Percentiles rank a stretch among this genome's conserved stretches.
Evolutionary conservation across 192 early-diverging fungal species (phyloP).

Genomic region (Chytriomyces sp.): DNA sequence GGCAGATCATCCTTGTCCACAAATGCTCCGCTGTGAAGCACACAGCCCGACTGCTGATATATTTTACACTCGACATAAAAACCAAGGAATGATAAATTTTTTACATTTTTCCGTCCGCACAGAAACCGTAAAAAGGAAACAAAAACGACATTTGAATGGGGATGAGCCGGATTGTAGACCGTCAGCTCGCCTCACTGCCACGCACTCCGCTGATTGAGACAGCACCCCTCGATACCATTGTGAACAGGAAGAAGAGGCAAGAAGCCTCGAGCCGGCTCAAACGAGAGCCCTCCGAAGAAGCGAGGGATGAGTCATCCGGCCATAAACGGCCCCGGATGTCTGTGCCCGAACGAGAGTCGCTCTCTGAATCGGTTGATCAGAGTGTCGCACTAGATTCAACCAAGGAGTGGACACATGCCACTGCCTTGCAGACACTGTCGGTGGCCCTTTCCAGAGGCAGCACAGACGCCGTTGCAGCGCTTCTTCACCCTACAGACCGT

Average conservation of each 20-base stretch:
- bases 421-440: background rate
- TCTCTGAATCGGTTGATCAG: background rate
- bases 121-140: too few species aligned
- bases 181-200: slow-evolving; percentile 1
- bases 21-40: too few species aligned
- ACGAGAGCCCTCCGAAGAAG: background rate
- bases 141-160: background rate
- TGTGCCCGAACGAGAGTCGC: background rate
- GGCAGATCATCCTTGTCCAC: too few species aligned
- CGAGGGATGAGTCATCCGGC: background rate
- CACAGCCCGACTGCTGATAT: too few species aligned
- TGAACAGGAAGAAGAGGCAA: background rate
- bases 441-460: background rate
- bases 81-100: background rate
- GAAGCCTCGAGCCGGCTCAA: background rate
- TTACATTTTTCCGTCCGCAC: background rate
- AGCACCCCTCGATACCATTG: too few species aligned
- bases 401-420: background rate
- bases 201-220: slow-evolving; percentile 1
- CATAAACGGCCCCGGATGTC: background rate
- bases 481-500: background rate
- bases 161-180: too few species aligned
- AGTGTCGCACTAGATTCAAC: background rate
- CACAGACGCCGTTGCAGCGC: background rate
- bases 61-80: too few species aligned